These are phyloP conservation scores for Syzygium aromaticum DNA, from an alignment of 345 rosid genomes.

Conservation along the genomic window DNA sequence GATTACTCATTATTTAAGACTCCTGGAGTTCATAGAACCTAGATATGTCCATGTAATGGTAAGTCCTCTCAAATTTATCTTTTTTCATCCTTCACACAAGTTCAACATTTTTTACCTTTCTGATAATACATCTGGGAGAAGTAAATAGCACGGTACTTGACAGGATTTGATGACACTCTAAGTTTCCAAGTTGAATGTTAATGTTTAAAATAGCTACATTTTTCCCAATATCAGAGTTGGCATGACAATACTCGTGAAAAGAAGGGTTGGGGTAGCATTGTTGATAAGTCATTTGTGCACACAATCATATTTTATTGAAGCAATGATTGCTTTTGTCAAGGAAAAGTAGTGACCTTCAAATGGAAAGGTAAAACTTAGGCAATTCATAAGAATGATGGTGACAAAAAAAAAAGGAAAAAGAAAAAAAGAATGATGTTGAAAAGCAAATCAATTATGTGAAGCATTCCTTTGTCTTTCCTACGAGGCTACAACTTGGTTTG, in stretches of 20 bases:
- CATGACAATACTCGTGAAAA: neutral
- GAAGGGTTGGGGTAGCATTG: neutral
- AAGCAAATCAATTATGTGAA: neutral
- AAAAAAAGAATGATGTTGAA: neutral
- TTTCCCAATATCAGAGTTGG: neutral
- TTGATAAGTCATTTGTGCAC: neutral
- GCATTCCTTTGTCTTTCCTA: neutral
- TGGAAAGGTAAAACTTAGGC: neutral
- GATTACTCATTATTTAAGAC: slow-evolving; percentile 87
- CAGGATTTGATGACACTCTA: neutral
- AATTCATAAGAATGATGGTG: neutral
- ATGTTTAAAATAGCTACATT: neutral
- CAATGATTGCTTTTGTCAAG: neutral
- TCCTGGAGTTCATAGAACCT: slow-evolving; percentile 74
- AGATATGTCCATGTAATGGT: slow-evolving; percentile 83
- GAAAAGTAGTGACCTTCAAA: neutral
- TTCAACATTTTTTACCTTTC: neutral
- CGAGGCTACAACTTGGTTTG: neutral
- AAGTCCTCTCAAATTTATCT: slow-evolving; percentile 11
- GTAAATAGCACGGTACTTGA: neutral
- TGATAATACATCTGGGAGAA: neutral
- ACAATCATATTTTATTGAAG: neutral
- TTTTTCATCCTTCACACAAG: neutral
- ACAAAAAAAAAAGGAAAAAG: no score
- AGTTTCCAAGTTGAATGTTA: neutral